Evolutionary conservation across 306 rosid species (phyloP).

Genomic region (Gastrolobium villosum): DNA sequence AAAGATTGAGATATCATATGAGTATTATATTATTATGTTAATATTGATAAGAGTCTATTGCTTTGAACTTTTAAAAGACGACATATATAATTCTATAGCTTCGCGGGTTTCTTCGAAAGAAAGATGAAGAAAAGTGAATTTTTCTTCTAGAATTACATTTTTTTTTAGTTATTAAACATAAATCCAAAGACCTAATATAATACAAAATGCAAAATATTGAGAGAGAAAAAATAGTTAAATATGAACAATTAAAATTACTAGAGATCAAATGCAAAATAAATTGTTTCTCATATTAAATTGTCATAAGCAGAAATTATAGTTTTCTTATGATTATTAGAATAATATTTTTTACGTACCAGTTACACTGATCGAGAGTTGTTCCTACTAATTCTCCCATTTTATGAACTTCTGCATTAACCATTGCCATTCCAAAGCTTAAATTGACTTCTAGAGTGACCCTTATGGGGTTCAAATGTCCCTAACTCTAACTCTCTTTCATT

Average conservation of each 20-base stretch:
- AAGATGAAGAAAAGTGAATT: not conserved
- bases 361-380: too few species aligned
- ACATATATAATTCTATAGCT: not conserved
- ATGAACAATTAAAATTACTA: not conserved
- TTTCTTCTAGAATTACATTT: not conserved
- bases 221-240: too few species aligned
- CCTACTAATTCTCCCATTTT: not conserved
- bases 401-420: not conserved
- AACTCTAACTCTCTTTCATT: not conserved
- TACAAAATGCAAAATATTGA: not conserved
- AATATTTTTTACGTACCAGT: not conserved
- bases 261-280: not conserved
- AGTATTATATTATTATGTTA: not conserved
- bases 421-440: too few species aligned
- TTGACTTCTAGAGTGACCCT: not conserved
- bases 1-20: not conserved
- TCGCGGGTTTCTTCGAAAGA: not conserved
- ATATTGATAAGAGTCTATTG: not conserved
- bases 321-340: not conserved
- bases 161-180: not conserved
- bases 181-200: not conserved
- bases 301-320: not conserved
- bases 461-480: not conserved
- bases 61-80: not conserved
- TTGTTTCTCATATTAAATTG: not conserved